Percentiles rank a stretch among this genome's conserved stretches.
These are phyloP conservation scores for Talaromyces rugulosus DNA, from an alignment of 2,329 filamentous ascomycete species.

Conservation along the genomic window DNA sequence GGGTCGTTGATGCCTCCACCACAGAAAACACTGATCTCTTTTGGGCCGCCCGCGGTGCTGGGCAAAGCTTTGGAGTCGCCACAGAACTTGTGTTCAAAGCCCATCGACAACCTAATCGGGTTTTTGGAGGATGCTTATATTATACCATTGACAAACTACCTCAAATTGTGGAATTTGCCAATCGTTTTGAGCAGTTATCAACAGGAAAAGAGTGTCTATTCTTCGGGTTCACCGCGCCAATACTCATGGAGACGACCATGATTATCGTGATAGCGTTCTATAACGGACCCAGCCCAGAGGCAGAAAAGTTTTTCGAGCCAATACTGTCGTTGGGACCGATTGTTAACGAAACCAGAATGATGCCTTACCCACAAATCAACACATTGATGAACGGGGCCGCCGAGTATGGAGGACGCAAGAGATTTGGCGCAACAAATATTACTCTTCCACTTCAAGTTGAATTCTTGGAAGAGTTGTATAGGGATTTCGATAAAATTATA, in stretches of 20 bases:
- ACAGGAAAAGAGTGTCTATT: slow-evolving; percentile 48
- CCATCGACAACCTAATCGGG: slow-evolving; percentile 35
- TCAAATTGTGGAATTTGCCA: slow-evolving; percentile 57
- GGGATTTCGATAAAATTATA: slow-evolving; percentile 27
- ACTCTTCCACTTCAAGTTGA: slow-evolving; percentile 37
- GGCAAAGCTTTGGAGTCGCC: slow-evolving; percentile 41
- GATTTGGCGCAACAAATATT: slow-evolving; percentile 45
- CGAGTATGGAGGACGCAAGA: slow-evolving; percentile 35
- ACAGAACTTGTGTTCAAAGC: slow-evolving; percentile 16
- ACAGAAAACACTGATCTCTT: slow-evolving; percentile 35
- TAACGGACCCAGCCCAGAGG: slow-evolving; percentile 36
- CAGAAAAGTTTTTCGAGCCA: slow-evolving; percentile 30
- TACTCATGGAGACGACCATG: slow-evolving; percentile 56
- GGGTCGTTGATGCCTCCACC: slow-evolving; percentile 24
- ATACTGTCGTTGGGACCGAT: slow-evolving; percentile 36
- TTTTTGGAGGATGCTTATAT: slow-evolving; percentile 55
- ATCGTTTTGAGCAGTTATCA: slow-evolving; percentile 47
- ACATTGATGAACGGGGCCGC: slow-evolving; percentile 34
- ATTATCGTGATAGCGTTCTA: slow-evolving; percentile 39
- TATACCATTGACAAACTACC: slow-evolving; percentile 40
- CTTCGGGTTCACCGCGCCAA: slow-evolving; percentile 49
- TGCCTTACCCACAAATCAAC: slow-evolving; percentile 43
- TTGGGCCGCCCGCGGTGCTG: slow-evolving; percentile 40
- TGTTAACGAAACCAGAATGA: slow-evolving; percentile 34
- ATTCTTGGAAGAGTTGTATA: slow-evolving; percentile 29